Evolutionary conservation across 208 protist genomes (phyloP), one percentile per base, ranked within the genome.

Genomic region (Trypanosoma boissoni): DNA sequence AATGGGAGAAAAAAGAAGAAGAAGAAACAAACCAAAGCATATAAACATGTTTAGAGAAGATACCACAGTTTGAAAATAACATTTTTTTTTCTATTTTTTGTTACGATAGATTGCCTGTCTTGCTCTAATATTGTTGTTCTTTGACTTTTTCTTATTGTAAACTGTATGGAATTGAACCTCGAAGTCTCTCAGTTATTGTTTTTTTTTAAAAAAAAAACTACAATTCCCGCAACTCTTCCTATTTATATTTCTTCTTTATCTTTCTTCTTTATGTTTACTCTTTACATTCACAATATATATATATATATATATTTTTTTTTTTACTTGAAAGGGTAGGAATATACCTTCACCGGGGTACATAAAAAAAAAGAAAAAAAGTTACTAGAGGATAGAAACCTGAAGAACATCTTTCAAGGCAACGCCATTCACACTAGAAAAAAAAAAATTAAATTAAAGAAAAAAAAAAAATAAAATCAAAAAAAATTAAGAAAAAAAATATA

Each of bases 381-480:
- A 6, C 6, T 39, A 12, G 6, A 16, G 34, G 34, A 39, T 16
- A 12, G 34, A 39, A 39, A 12, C 12, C 8, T 16, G 6, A 12
- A 39, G 34, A 50, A 50, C 10, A 14, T 29, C 44, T 14, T 14
- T 29, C 10, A 23, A 23, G 8, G 44, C 44, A 14, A 50, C 44
- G 7, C 20, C 44, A 50, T 14, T 49, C 41, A n/a, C 7, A 54
- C 7, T 28, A 56, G 21, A 61, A 56, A 58, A 29, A 21, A 18
- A 54, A 6, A 61, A 61, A 61, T 21, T 58, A 29, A 61, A 9
- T 58, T 34, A 29, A 61, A 32, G 7, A 60, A 60, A 7, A 29
- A 8, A 58, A 64, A 12, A 58, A 64, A 8, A 64, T 51, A 44
- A 48, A 81, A 18, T 51, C 83, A 26, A 12, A 58, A 39, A 58